These are phyloP conservation scores for Boletus albobrunnescens DNA, from an alignment of 1,284 basidiomycete genomes.

Conservation along the genomic window DNA sequence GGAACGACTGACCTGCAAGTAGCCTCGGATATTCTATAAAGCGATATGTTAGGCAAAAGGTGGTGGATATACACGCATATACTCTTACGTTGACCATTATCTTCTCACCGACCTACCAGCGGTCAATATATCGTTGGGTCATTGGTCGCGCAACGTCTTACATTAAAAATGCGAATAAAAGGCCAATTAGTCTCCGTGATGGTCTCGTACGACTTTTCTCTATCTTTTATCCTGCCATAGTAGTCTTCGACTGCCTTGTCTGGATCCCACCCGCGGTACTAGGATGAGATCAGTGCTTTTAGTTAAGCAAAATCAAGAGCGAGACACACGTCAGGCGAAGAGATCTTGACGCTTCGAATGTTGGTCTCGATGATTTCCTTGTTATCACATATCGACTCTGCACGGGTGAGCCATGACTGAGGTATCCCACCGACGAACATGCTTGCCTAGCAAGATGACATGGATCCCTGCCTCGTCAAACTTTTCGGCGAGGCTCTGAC, in stretches of 20 bases:
- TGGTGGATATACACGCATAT: conserved; percentile 1
- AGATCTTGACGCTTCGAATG: conserved; percentile 95
- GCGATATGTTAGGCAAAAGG: conserved; percentile 2
- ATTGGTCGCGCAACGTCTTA: conserved; percentile 31
- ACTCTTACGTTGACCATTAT: conserved; percentile 81
- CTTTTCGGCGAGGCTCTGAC: conserved; percentile 75
- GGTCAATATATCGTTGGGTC: conserved; percentile 2
- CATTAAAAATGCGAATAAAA: conserved; percentile 95
- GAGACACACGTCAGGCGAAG: conserved; percentile 84
- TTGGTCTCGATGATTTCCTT: conserved; percentile 92
- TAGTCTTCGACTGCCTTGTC: conserved; percentile 91
- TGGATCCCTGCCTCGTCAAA: conserved; percentile 84
- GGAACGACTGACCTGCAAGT: conserved; percentile 56
- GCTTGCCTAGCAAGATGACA: conserved; percentile 87
- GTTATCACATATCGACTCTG: conserved; percentile 85
- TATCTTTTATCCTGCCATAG: conserved; percentile 82
- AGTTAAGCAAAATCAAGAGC: neutral
- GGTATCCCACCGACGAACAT: neutral
- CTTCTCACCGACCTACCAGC: conserved; percentile 78
- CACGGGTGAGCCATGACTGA: neutral
- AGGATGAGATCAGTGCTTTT: neutral
- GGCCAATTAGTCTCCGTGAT: conserved; percentile 84
- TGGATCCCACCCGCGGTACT: conserved; percentile 93
- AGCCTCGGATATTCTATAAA: conserved; percentile 79
- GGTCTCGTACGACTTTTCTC: conserved; percentile 86